These are phyloP conservation scores for Eucalyptus erythrocorys DNA, from an alignment of 345 rosid species.

Conservation along the genomic window DNA sequence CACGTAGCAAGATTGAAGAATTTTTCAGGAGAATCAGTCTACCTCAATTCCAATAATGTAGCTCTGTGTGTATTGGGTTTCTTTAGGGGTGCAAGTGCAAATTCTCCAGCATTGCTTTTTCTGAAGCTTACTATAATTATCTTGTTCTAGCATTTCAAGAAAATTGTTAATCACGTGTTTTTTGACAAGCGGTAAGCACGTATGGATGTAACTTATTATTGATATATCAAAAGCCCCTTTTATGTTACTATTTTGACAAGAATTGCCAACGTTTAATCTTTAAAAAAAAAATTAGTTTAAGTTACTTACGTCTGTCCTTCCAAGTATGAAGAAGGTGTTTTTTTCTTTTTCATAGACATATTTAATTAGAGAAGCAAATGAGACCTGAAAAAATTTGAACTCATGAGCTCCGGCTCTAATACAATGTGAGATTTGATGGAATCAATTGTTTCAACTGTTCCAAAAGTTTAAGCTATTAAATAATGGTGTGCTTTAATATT, in stretches of 20 bases:
- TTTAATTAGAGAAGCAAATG: neutral
- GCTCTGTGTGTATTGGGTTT: neutral
- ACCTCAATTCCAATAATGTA: neutral
- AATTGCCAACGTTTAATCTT: too few relatives aligned
- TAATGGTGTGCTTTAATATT: too few relatives aligned
- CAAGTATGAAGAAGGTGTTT: neutral
- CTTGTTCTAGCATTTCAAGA: neutral
- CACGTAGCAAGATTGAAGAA: neutral
- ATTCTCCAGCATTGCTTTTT: neutral
- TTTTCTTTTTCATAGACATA: too few relatives aligned
- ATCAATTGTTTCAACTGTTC: accelerated
- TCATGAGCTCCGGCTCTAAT: accelerated
- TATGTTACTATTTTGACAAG: too few relatives aligned
- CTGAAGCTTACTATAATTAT: neutral
- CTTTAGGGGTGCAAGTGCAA: neutral
- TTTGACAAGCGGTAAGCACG: neutral
- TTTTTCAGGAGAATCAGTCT: neutral
- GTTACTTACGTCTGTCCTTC: neutral
- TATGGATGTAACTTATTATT: neutral
- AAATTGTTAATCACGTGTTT: neutral
- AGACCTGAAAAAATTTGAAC: too few relatives aligned
- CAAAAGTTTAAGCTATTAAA: too few relatives aligned
- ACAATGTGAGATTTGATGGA: neutral
- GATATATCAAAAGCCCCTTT: neutral
- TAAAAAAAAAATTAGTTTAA: too few relatives aligned